Percentiles rank a stretch among this genome's conserved stretches.
Evolutionary conservation across 305 asterid species (phyloP).

Genomic region (Rubia peregrina): DNA sequence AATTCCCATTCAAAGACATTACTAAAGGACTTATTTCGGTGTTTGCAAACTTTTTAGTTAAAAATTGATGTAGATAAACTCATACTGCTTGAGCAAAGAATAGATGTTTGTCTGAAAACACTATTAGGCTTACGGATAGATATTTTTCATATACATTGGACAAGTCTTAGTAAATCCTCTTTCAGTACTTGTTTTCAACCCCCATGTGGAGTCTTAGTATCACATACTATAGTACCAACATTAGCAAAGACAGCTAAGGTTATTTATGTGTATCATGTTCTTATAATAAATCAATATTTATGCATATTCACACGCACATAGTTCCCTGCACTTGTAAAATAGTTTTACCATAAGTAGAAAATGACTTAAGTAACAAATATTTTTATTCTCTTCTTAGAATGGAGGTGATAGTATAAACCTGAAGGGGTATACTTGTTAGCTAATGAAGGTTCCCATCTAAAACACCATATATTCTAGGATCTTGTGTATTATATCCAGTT

Average conservation of each 20-base stretch:
- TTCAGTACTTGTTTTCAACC: background rate
- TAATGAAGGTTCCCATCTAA: background rate
- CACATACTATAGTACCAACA: background rate
- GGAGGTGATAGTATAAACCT: background rate
- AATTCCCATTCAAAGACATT: too few relatives aligned
- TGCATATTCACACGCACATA: background rate
- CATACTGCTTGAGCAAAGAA: background rate
- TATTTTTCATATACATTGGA: background rate
- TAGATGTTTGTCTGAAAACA: background rate
- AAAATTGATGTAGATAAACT: too few relatives aligned
- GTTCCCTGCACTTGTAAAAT: too few relatives aligned
- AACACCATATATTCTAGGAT: too few relatives aligned
- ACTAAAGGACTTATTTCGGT: too few relatives aligned
- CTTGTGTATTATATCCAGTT: too few relatives aligned
- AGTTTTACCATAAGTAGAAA: background rate
- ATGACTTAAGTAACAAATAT: background rate
- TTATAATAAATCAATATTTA: background rate
- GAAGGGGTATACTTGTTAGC: background rate
- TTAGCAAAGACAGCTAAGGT: background rate
- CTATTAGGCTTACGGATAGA: background rate
- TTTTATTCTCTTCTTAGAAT: background rate
- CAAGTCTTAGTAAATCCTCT: background rate
- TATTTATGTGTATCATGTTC: background rate
- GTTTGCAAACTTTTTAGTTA: too few relatives aligned
- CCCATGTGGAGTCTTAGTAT: background rate